phyloP scores from a whole-genome alignment of 192 early-diverging fungal genomes.

The Backusella morwellensis region DNA sequence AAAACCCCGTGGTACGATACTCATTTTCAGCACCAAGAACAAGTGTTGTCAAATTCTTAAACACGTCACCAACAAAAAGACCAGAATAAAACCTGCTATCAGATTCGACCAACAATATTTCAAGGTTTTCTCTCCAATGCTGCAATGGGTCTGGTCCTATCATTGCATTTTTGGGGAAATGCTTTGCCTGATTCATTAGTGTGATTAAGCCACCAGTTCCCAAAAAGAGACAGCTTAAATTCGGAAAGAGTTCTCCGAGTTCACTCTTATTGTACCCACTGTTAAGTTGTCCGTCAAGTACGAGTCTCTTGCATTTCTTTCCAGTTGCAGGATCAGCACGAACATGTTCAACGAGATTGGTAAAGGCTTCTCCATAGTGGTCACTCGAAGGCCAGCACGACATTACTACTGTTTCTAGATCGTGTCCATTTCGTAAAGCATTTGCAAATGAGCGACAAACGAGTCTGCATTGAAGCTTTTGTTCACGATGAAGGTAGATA shows the following conservation, averaged over 20 bases:
- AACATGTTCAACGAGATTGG: neutral
- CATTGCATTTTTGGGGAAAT: neutral
- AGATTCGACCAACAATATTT: neutral
- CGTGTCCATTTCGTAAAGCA: neutral
- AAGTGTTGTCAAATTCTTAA: neutral
- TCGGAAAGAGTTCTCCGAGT: neutral
- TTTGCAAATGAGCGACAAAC: neutral
- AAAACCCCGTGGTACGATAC: neutral
- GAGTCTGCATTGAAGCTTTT: neutral
- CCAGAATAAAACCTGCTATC: neutral
- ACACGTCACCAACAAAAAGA: neutral
- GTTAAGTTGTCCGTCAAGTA: neutral
- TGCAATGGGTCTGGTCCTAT: neutral
- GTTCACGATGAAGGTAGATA: neutral
- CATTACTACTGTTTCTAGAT: neutral
- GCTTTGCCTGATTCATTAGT: neutral
- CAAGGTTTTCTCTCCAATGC: neutral
- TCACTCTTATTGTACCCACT: neutral
- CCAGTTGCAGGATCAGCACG: neutral
- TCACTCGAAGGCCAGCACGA: neutral
- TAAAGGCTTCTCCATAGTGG: neutral
- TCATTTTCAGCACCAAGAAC: neutral
- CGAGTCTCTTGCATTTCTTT: neutral
- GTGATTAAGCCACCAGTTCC: neutral
- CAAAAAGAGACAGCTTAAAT: neutral